Base-by-base conservation (phyloP, 345 rosid species). In the Psidium friedrichsthalianum region DNA sequence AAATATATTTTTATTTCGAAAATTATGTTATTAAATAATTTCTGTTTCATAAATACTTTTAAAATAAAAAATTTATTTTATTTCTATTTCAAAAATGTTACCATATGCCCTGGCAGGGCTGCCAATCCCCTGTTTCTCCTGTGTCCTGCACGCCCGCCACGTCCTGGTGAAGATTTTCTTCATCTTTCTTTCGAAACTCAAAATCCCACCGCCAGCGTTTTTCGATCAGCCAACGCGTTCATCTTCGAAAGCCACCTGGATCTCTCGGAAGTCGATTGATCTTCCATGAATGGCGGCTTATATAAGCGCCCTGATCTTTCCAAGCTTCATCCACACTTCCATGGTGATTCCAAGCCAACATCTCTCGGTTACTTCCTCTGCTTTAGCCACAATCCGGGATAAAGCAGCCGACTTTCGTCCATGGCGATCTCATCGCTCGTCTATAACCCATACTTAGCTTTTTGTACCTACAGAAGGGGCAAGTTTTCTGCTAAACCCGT, bases 381-480 rank as follows among this genome's bases (percentile, higher is more conserved):
- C 80, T 69, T 69, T 10, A 36, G 78, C 78, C 42, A 69, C 47
- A 40, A 69, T 32, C 78, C 78, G 78, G 20, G 78, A 8, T 69
- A 69, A 69, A 5, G 13, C 47, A 36, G 18, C 78, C 78, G 18
- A 44, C 78, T 56, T 83, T 83, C 27, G 51, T 56, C 85, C 57
- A 84, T 84, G 86, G 86, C 86, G n/a, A 84, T 69, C 27, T 84
- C 86, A 20, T 69, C 82, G 16, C 82, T 84, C 27, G 10, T 69
- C 10, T 74, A 11, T 78, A 40, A 56, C 83, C 64, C 18, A 42
- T 25, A 76, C 74, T 83, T 74, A 1, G 53, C 69, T 78, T 54
- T 69, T 69, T 69, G 80, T 36, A 18, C 25, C 47, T 8, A 9
- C 0, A 18, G 80, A 69, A 69, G 80, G 80, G 9, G 47, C 47